These are phyloP conservation scores for Symbiotaphrina buchneri DNA, from an alignment of 495 filamentous ascomycete species.

Conservation along the genomic window DNA sequence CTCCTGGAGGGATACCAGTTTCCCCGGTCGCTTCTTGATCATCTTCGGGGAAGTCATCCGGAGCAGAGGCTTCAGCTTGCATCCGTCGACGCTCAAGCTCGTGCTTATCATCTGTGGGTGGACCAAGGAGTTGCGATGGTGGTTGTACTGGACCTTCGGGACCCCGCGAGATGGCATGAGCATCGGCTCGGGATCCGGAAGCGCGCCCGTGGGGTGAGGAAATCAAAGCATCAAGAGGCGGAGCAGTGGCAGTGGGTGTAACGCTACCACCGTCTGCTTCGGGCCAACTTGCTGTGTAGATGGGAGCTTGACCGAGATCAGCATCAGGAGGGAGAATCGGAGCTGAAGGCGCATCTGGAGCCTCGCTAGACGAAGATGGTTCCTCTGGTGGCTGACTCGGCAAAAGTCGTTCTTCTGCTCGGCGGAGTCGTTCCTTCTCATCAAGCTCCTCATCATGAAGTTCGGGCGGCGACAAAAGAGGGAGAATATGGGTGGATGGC, in stretches of 20 bases:
- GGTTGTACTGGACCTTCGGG: slow-evolving; percentile 9
- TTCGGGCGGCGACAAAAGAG: slow-evolving; percentile 26
- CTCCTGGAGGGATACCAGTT: slow-evolving; percentile 3
- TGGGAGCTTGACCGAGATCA: too few species aligned
- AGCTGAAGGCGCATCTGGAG: slow-evolving; percentile 5
- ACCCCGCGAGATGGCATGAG: neutral
- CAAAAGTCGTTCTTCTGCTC: slow-evolving; percentile 42
- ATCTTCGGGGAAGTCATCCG: slow-evolving; percentile 26
- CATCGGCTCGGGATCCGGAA: neutral
- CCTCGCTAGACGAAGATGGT: slow-evolving; percentile 6
- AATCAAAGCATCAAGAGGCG: too few species aligned
- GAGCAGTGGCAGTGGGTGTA: too few species aligned
- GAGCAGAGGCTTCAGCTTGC: slow-evolving; percentile 49
- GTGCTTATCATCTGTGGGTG: slow-evolving; percentile 54
- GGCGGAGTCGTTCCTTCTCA: slow-evolving; percentile 46
- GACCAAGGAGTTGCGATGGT: slow-evolving; percentile 14
- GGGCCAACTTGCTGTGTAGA: too few species aligned
- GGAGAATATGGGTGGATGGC: slow-evolving; percentile 8
- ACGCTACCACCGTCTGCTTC: too few species aligned
- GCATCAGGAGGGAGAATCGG: neutral
- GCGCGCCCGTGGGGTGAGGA: neutral
- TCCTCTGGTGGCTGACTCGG: slow-evolving; percentile 42
- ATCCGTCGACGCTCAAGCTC: slow-evolving; percentile 61
- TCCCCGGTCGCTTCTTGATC: slow-evolving; percentile 12
- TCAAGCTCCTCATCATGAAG: slow-evolving; percentile 22